Evolutionary conservation across 176 grass and related monocot genomes (phyloP).

Genomic region (Tuctoria greenei): DNA sequence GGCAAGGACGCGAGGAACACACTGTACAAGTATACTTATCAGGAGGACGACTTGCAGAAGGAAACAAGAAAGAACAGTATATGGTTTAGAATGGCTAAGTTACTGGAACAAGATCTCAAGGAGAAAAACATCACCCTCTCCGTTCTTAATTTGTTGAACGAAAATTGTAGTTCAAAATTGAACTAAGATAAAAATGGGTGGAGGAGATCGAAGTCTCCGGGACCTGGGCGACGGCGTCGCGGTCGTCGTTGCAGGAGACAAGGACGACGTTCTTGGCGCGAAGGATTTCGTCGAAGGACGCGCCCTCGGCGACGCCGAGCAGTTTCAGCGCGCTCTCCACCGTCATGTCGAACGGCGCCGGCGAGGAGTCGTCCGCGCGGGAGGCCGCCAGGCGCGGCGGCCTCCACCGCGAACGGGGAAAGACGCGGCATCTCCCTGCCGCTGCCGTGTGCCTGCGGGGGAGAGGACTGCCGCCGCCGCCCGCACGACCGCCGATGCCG

Average conservation of each 20-base stretch:
- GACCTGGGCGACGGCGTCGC: constrained; percentile 75
- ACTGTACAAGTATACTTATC: constrained; percentile 41
- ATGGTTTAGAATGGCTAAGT: no score
- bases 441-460: constrained; percentile 24
- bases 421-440: constrained; percentile 32
- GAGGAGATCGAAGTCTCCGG: constrained; percentile 2
- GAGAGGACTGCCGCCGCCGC: constrained; percentile 20
- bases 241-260: constrained; percentile 83
- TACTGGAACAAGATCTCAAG: constrained; percentile 33
- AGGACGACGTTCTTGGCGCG: constrained; percentile 83
- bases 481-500: constrained; percentile 28
- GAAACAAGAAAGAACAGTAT: constrained; percentile 24
- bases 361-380: constrained; percentile 69
- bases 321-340: constrained; percentile 81
- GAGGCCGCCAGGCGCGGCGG: constrained; percentile 48
- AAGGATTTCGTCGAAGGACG: constrained; percentile 92
- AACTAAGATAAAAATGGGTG: neutral
- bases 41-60: constrained; percentile 40
- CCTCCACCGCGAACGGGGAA: constrained; percentile 28
- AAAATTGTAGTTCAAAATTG: no score
- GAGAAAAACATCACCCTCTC: neutral
- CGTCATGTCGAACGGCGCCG: constrained; percentile 80
- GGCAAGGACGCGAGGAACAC: constrained; percentile 28
- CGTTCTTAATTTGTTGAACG: no score
- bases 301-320: constrained; percentile 66